Percentiles rank a stretch among this genome's conserved stretches.
Evolutionary conservation across 1,139 yeast species (phyloP).

Genomic region (Yarrowia galli): DNA sequence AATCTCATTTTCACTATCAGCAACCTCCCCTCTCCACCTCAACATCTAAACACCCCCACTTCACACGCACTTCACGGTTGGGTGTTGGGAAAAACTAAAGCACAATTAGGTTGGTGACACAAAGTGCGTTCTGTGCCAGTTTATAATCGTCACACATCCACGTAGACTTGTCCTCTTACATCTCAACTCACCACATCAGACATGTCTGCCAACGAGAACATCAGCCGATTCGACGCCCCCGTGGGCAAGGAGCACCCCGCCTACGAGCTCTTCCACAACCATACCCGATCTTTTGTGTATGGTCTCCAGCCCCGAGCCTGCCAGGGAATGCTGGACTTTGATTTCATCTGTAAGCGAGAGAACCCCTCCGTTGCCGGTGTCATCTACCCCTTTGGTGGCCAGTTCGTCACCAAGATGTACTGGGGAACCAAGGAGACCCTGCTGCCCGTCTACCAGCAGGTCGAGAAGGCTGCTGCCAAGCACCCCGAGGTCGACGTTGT

Average conservation of each 20-base stretch:
- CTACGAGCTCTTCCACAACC: slow-evolving; percentile 54
- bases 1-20: background rate
- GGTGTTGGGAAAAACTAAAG: slow-evolving; percentile 26
- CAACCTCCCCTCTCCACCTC: background rate
- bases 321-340: slow-evolving; percentile 60
- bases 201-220: slow-evolving; percentile 48
- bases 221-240: slow-evolving; percentile 47
- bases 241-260: slow-evolving; percentile 42
- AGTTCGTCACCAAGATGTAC: slow-evolving; percentile 57
- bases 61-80: slow-evolving; percentile 28
- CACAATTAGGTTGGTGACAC: slow-evolving; percentile 12
- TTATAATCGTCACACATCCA: background rate
- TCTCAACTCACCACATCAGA: slow-evolving; percentile 13
- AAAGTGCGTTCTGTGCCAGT: background rate
- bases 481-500: slow-evolving; percentile 60
- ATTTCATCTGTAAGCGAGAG: slow-evolving; percentile 57
- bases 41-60: slow-evolving; percentile 2
- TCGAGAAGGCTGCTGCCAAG: slow-evolving; percentile 53
- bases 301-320: slow-evolving; percentile 57
- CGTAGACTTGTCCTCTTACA: background rate
- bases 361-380: slow-evolving; percentile 59
- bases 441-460: slow-evolving; percentile 57
- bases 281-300: slow-evolving; percentile 57
- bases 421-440: slow-evolving; percentile 60
- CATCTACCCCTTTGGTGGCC: slow-evolving; percentile 59